A percentile compares a stretch with the other conserved stretches of the same genome.
Conservation (phyloP, 148 eudicot genomes). For the Rhododendron kiyosumense region DNA sequence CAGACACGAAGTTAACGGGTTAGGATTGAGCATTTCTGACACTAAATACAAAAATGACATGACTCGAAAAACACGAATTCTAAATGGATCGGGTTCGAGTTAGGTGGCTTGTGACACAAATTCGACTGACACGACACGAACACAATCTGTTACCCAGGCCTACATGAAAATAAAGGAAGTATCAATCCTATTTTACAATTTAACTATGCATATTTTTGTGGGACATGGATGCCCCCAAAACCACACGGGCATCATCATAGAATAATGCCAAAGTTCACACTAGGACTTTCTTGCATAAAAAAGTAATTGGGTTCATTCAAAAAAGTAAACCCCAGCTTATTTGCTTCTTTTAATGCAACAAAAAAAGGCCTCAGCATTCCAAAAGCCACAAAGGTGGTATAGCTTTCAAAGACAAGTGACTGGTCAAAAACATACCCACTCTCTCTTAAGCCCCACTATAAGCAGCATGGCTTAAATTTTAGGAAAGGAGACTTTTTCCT, state of each 20-base stretch:
- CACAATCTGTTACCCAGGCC: too few species aligned
- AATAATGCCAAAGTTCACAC: conserved; percentile 6
- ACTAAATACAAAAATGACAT: too few species aligned
- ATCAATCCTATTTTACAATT: not conserved
- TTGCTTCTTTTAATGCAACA: conserved; percentile 43
- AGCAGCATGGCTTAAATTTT: not conserved
- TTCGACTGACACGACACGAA: too few species aligned
- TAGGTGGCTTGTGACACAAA: too few species aligned
- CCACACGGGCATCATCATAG: not conserved
- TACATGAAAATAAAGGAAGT: too few species aligned
- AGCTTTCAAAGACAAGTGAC: conserved; percentile 26
- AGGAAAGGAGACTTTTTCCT: not conserved
- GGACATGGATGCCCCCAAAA: not conserved
- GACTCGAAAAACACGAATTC: too few species aligned
- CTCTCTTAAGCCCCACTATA: not conserved
- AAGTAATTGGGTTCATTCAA: not conserved
- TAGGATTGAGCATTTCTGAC: too few species aligned
- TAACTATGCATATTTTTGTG: not conserved
- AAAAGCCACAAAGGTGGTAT: conserved; percentile 36
- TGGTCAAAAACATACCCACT: conserved; percentile 19
- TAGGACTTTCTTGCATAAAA: conserved; percentile 17
- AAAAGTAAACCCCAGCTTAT: conserved; percentile 11
- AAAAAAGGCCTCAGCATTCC: conserved; percentile 19
- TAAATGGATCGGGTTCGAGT: too few species aligned
- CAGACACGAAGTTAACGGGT: too few species aligned